These are phyloP conservation scores for Pseudogymnoascus sp. DNA, from an alignment of 2,329 filamentous ascomycete species.

Conservation along the genomic window DNA sequence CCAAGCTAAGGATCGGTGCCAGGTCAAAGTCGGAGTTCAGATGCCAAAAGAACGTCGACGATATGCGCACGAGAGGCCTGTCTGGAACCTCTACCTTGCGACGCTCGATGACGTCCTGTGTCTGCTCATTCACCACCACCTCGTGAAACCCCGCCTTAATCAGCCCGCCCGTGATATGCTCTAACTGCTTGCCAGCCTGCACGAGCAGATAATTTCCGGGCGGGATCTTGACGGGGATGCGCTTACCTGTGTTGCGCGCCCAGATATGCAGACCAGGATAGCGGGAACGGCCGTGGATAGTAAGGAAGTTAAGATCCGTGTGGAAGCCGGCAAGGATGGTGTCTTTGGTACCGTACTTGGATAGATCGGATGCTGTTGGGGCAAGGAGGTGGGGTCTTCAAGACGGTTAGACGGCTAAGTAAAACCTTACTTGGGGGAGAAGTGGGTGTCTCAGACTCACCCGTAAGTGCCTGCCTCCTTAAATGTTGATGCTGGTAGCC, in stretches of 20 bases:
- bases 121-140: conserved; percentile 48
- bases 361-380: conserved; percentile 50
- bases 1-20: conserved; percentile 41
- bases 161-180: conserved; percentile 51
- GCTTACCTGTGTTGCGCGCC: conserved; percentile 52
- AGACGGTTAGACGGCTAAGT: conserved; percentile 20
- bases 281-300: conserved; percentile 54
- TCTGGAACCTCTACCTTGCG: conserved; percentile 37
- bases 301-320: conserved; percentile 56
- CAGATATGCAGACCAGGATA: conserved; percentile 55
- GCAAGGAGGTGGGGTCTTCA: conserved; percentile 42
- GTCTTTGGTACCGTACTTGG: conserved; percentile 43
- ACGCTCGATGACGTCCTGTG: conserved; percentile 38
- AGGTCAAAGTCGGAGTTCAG: conserved; percentile 49
- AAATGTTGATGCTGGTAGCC: conserved; percentile 44
- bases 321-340: conserved; percentile 56
- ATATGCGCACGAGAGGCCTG: conserved; percentile 47
- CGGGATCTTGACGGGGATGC: conserved; percentile 51
- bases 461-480: conserved; percentile 41
- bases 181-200: conserved; percentile 54
- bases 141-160: conserved; percentile 55
- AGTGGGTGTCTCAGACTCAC: conserved; percentile 19
- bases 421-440: not conserved
- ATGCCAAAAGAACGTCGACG: conserved; percentile 54
- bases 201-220: conserved; percentile 49